Evolutionary conservation across 305 asterid genomes (phyloP).

Genomic region (Galium porrigens): DNA sequence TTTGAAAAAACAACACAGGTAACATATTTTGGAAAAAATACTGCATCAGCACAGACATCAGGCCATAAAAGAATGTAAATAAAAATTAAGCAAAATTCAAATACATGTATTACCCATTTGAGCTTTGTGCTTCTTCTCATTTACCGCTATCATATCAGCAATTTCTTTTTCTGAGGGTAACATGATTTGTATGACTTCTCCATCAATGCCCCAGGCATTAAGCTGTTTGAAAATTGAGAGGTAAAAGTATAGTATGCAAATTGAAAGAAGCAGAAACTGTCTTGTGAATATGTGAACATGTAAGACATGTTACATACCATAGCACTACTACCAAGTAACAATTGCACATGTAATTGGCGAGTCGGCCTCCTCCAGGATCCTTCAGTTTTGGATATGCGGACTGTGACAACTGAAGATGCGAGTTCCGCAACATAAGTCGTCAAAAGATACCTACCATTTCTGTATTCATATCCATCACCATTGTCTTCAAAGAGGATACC

Average conservation of each 20-base stretch:
- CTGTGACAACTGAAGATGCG: slow-evolving; percentile 48
- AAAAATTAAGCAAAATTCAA: not conserved
- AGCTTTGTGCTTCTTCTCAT: slow-evolving; percentile 40
- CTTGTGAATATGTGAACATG: not conserved
- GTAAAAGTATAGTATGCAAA: not conserved
- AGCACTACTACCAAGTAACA: slow-evolving; percentile 67
- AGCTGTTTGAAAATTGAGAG: slow-evolving; percentile 27
- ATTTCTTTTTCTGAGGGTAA: slow-evolving; percentile 61
- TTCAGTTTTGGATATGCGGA: slow-evolving; percentile 57
- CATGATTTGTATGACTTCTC: slow-evolving; percentile 48
- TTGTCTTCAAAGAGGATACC: slow-evolving; percentile 75
- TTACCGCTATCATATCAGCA: slow-evolving; percentile 33
- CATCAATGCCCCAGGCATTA: slow-evolving; percentile 72
- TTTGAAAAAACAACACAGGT: not conserved
- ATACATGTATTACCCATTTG: slow-evolving; percentile 38
- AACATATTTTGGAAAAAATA: not conserved
- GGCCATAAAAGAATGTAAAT: not conserved
- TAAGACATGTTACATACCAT: slow-evolving; percentile 32
- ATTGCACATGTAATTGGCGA: slow-evolving; percentile 58
- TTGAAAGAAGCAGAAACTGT: not conserved
- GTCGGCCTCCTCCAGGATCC: slow-evolving; percentile 75
- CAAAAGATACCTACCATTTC: slow-evolving; percentile 50
- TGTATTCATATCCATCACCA: slow-evolving; percentile 83
- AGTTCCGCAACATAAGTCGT: slow-evolving; percentile 73
- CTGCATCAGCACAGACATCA: not conserved